Base-by-base conservation (phyloP, 2,329 filamentous ascomycete genomes). In the Dothistroma pini region DNA sequence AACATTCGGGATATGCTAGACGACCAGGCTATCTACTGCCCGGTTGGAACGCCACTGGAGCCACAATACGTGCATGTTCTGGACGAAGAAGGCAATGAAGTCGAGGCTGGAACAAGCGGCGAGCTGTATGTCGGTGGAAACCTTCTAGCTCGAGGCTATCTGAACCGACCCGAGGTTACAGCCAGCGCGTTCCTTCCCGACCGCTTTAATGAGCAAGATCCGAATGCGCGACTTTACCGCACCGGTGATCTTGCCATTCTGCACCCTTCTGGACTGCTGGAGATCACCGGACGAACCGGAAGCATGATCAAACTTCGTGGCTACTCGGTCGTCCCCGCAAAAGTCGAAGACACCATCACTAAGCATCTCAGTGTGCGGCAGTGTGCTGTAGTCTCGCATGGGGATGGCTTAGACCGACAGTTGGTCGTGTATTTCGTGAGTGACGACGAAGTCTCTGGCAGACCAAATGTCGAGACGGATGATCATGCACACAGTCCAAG, bases 291-390 rank as follows among this genome's bases (percentile, higher is more conserved):
- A 35, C 85, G 89, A 56, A 87, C 90, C 0, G 89, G 89, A 14
- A 84, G 86, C 12, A 91, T 92, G 89, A 91, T 92, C 77, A 92
- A 92, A 76, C 83, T 91, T 11, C 85, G 89, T 60, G 89, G 89
- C 1, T 92, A 91, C 70, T 91, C 88, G 0, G 87, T 92, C 2
- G 89, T 91, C 25, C 89, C 89, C 6, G 86, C 86, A 8, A 90
- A 90, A 61, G 89, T 92, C 1, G 88, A 93, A 72, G 88, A 86
- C 66, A 85, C 86, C 6, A 89, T 93, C 60, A 80, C 86, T 58
- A 84, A 85, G 66, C 81, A 89, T 64, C 76, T 93, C 34, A 88
- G 88, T 12, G 88, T 92, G 56, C 84, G 83, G 1, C 84, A 87
- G 54, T 91, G 89, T 65, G 88, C 86, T 0, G 88, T 93, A 0